A percentile compares a stretch with the other conserved stretches of the same genome.
phyloP scores from a whole-genome alignment of 2,329 filamentous ascomycete genomes.

The Pseudogymnoascus sp. region DNA sequence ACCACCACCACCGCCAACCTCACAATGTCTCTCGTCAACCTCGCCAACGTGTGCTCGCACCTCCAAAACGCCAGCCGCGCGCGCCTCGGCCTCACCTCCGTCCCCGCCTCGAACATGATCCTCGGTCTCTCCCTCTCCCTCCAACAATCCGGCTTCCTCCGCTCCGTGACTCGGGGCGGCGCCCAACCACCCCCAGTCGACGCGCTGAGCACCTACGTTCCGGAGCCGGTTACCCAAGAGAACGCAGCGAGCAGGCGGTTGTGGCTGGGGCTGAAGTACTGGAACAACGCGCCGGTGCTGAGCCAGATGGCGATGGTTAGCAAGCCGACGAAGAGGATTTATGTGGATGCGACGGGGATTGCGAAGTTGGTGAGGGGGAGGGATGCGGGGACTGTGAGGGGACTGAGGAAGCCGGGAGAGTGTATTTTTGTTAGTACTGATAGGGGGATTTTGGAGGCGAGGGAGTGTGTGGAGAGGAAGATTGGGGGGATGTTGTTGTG shows the following conservation, averaged over 20 bases:
- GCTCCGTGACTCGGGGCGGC: slow-evolving; percentile 57
- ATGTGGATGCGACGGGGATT: slow-evolving; percentile 50
- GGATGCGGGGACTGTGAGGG: slow-evolving; percentile 51
- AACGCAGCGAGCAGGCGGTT: slow-evolving; percentile 57
- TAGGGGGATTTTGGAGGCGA: slow-evolving; percentile 57
- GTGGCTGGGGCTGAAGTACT: slow-evolving; percentile 69
- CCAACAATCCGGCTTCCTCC: slow-evolving; percentile 62
- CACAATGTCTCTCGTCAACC: slow-evolving; percentile 63
- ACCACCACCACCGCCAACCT: background rate
- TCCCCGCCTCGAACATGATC: slow-evolving; percentile 59
- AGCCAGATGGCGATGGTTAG: slow-evolving; percentile 55
- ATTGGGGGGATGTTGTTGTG: slow-evolving; percentile 60
- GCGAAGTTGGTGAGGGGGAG: slow-evolving; percentile 50
- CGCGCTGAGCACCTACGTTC: slow-evolving; percentile 37
- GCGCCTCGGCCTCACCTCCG: slow-evolving; percentile 59
- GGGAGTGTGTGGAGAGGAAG: slow-evolving; percentile 63
- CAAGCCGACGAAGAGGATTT: slow-evolving; percentile 61
- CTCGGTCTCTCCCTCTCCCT: slow-evolving; percentile 55
- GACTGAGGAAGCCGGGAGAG: slow-evolving; percentile 58
- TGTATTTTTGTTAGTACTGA: slow-evolving; percentile 62
- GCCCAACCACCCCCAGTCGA: slow-evolving; percentile 46
- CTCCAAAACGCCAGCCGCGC: slow-evolving; percentile 65
- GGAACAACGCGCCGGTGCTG: slow-evolving; percentile 61
- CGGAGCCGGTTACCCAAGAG: slow-evolving; percentile 44
- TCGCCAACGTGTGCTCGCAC: slow-evolving; percentile 64